These are phyloP conservation scores for Sarcodon aspratus DNA, from an alignment of 768 basidiomycete genomes.

Conservation along the genomic window DNA sequence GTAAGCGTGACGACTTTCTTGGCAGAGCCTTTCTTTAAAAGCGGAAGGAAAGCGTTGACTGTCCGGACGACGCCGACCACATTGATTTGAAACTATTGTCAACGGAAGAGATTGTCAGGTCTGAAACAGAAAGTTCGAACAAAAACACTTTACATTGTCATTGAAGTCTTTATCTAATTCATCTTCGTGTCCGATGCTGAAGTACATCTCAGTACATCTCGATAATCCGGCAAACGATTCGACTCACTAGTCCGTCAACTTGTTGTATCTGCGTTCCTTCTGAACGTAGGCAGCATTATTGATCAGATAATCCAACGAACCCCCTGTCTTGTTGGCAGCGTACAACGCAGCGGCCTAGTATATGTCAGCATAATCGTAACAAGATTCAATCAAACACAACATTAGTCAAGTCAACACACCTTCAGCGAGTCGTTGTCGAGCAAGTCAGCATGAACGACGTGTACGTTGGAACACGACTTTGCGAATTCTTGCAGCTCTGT, in stretches of 20 bases:
- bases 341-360: conserved; percentile 18
- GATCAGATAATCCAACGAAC: conserved; percentile 24
- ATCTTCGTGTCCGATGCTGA: conserved; percentile 9
- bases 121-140: not conserved
- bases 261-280: conserved; percentile 1
- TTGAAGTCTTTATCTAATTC: conserved; percentile 13
- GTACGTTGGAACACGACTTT: conserved; percentile 15
- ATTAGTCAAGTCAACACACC: conserved; percentile 10
- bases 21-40: conserved; percentile 18
- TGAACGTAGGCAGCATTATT: conserved; percentile 22
- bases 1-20: conserved; percentile 25
- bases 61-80: conserved; percentile 23
- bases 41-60: conserved; percentile 27
- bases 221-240: not conserved
- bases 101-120: not conserved
- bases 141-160: conserved; percentile 6
- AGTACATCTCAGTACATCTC: not conserved
- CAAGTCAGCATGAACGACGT: conserved; percentile 26
- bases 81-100: conserved; percentile 21
- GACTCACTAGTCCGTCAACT: conserved; percentile 14
- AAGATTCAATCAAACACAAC: not conserved
- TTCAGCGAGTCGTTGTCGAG: conserved; percentile 16
- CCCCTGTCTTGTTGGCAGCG: conserved; percentile 17
- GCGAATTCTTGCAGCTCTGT: conserved; percentile 6
- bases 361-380: too few relatives aligned